phyloP scores from a whole-genome alignment of 2,329 filamentous ascomycete species.

The Alternaria burnsii region DNA sequence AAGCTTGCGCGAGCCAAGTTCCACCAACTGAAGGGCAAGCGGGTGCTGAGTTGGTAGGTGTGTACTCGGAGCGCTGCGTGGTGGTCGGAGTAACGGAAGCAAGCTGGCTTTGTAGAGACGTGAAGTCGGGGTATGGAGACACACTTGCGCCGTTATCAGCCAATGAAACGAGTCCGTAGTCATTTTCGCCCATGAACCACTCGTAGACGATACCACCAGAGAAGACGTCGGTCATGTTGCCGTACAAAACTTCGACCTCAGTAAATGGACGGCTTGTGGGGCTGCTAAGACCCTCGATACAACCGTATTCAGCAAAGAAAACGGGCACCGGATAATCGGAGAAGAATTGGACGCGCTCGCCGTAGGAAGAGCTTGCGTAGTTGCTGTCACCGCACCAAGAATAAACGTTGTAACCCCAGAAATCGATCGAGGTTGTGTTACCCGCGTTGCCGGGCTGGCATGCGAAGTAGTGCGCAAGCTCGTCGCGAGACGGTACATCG shows the following conservation, averaged over 20 bases:
- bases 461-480: conserved; percentile 93
- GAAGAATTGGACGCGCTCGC: conserved; percentile 85
- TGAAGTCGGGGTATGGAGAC: conserved; percentile 76
- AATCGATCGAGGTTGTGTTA: conserved; percentile 76
- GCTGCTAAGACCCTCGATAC: conserved; percentile 66
- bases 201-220: conserved; percentile 98
- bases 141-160: conserved; percentile 64
- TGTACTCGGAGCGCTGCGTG: conserved; percentile 73
- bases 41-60: conserved; percentile 71
- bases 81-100: conserved; percentile 70
- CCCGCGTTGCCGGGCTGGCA: conserved; percentile 67
- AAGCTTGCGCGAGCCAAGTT: conserved; percentile 73
- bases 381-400: conserved; percentile 93
- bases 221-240: conserved; percentile 86
- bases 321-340: conserved; percentile 87
- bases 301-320: conserved; percentile 99
- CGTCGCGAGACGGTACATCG: conserved; percentile 83
- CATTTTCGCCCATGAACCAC: conserved; percentile 91
- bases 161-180: conserved; percentile 82
- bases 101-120: conserved; percentile 73
- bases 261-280: conserved; percentile 76
- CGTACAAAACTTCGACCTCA: conserved; percentile 84
- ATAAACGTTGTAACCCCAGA: conserved; percentile 99
- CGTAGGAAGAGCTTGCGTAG: conserved; percentile 79
- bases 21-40: conserved; percentile 73